Conservation (phyloP, 2,329 filamentous ascomycete species). For the Penicillium expansum region DNA sequence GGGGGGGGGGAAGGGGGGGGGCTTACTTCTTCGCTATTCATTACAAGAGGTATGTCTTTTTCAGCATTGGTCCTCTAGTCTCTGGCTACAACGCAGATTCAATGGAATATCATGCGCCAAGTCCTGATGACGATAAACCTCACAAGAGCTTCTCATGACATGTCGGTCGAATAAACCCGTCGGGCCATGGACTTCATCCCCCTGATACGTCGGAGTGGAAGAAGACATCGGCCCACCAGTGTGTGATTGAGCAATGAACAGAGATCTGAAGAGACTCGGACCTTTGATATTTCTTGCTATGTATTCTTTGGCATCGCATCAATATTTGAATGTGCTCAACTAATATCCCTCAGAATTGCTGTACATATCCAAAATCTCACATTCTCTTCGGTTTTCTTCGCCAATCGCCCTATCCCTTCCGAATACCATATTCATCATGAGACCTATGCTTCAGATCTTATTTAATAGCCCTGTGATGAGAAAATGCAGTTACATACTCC, state of each 20-base stretch:
- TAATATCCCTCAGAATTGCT: background rate
- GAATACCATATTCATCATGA: background rate
- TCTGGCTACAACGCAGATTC: background rate
- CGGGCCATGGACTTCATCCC: slow-evolving; percentile 39
- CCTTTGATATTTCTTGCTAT: background rate
- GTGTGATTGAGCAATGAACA: slow-evolving; percentile 48
- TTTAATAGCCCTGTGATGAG: slow-evolving; percentile 26
- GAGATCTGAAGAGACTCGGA: slow-evolving; percentile 45
- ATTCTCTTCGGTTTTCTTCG: no score
- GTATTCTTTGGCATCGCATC: background rate
- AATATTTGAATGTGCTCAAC: background rate
- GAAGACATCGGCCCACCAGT: slow-evolving; percentile 32
- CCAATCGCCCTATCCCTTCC: background rate
- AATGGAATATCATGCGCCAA: slow-evolving; percentile 9
- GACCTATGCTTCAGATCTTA: no score
- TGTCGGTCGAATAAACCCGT: slow-evolving; percentile 17
- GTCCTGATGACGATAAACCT: slow-evolving; percentile 42
- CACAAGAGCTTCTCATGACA: slow-evolving; percentile 43
- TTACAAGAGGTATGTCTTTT: background rate
- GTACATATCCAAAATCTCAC: background rate
- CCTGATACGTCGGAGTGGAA: slow-evolving; percentile 34
- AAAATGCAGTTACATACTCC: slow-evolving; percentile 22
- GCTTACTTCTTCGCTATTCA: background rate
- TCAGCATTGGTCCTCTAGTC: background rate
- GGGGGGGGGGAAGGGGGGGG: no score